These are phyloP conservation scores for Geotrichum siamense DNA, from an alignment of 1,139 yeast genomes.

Conservation along the genomic window DNA sequence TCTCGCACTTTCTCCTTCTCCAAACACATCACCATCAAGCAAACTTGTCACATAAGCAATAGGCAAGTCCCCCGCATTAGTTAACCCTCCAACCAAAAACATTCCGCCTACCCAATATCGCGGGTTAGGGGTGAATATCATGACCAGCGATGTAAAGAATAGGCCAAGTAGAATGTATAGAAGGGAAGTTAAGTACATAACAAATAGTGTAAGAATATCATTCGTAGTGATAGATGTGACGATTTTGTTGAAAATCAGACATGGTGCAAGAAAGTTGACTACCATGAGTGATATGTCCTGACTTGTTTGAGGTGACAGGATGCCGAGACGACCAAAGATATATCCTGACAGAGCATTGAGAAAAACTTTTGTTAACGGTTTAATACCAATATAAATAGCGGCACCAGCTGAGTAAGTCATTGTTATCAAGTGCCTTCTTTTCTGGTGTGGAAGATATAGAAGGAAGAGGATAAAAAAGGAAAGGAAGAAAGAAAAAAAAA, in stretches of 20 bases:
- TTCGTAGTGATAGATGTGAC: conserved; percentile 39
- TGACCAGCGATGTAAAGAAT: conserved; percentile 29
- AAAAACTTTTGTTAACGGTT: conserved; percentile 82
- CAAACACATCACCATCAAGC: conserved; percentile 55
- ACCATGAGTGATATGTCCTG: conserved; percentile 62
- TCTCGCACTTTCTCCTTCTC: conserved; percentile 51
- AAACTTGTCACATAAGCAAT: conserved; percentile 82
- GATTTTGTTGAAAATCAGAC: conserved; percentile 68
- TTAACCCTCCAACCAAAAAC: conserved; percentile 61
- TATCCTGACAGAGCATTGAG: conserved; percentile 66
- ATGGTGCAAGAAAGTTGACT: conserved; percentile 67
- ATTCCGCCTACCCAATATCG: conserved; percentile 74
- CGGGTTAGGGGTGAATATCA: conserved; percentile 47
- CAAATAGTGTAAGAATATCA: conserved; percentile 69
- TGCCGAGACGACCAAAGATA: conserved; percentile 36
- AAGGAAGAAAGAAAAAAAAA: too few species aligned
- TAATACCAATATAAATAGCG: conserved; percentile 71
- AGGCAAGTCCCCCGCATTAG: conserved; percentile 65
- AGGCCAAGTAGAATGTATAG: conserved; percentile 37
- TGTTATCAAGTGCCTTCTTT: too few species aligned
- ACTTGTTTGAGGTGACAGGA: conserved; percentile 59
- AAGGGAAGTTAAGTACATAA: conserved; percentile 56
- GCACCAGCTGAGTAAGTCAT: conserved; percentile 47
- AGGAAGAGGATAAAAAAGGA: neutral
- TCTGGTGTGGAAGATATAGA: neutral